phyloP scores from a whole-genome alignment of 192 early-diverging fungal species.

The Diversispora epigaea region DNA sequence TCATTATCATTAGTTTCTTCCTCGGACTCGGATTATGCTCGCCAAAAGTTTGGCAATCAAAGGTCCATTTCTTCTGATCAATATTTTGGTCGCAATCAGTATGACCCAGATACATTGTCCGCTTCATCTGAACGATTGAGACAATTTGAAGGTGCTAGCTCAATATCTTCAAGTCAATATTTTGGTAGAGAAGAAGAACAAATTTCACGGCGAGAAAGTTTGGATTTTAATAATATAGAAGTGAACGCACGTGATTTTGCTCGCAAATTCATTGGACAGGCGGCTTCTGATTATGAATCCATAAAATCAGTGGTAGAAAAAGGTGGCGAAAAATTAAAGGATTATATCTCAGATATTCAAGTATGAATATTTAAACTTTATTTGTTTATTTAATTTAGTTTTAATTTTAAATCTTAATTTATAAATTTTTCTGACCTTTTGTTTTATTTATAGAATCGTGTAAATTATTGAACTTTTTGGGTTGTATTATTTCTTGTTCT shows the following conservation, averaged over 20 bases:
- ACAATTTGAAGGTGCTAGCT: constrained; percentile 71
- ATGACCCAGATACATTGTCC: constrained; percentile 57
- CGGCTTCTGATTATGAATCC: constrained; percentile 43
- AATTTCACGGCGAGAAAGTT: constrained; percentile 1
- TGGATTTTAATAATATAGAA: constrained; percentile 41
- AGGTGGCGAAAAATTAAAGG: constrained; percentile 34
- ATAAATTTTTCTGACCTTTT: too few species aligned
- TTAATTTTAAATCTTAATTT: too few species aligned
- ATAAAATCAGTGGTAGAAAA: constrained; percentile 43
- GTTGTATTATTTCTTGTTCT: too few species aligned
- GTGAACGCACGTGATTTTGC: constrained; percentile 41
- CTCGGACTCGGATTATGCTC: constrained; percentile 54
- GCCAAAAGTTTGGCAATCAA: constrained; percentile 78
- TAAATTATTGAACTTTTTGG: too few species aligned
- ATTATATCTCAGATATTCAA: constrained; percentile 29
- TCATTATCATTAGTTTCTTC: background rate
- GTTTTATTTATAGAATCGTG: too few species aligned
- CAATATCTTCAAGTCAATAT: constrained; percentile 82
- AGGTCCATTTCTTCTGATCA: constrained; percentile 91
- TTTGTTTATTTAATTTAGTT: too few species aligned
- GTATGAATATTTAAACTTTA: background rate
- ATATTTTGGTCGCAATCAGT: constrained; percentile 80
- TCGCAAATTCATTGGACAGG: constrained; percentile 49
- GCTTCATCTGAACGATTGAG: constrained; percentile 57
- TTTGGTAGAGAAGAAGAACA: constrained; percentile 71